Evolutionary conservation across 768 basidiomycete genomes (phyloP).

Genomic region (Xerocomellus amylosporus): DNA sequence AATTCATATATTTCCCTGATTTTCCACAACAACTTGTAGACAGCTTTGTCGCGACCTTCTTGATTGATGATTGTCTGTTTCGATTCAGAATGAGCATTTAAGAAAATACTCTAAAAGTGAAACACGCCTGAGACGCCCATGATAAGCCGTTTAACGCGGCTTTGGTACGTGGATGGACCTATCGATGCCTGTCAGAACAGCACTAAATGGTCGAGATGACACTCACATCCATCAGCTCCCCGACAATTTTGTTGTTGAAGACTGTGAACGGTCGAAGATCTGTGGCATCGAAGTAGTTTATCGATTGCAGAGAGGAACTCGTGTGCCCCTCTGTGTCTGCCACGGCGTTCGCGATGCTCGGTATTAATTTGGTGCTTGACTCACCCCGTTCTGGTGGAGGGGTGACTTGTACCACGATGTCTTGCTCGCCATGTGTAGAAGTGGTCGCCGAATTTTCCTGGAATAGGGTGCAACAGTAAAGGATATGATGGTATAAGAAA

Average conservation of each 20-base stretch:
- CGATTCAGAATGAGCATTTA: too few species aligned
- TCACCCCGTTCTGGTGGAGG: background rate
- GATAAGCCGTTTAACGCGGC: background rate
- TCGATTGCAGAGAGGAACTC: background rate
- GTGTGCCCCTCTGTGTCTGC: background rate
- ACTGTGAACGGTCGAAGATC: background rate
- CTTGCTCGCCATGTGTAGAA: background rate
- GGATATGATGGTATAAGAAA: background rate
- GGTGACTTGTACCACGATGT: background rate
- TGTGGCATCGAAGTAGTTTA: background rate
- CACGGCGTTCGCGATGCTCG: background rate
- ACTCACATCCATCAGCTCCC: background rate
- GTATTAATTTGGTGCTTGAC: background rate
- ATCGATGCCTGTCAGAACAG: background rate
- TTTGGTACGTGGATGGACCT: background rate
- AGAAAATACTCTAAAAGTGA: background rate
- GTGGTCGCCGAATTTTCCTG: background rate
- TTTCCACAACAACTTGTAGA: background rate
- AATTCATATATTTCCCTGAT: background rate
- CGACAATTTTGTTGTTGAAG: background rate
- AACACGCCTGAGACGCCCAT: background rate
- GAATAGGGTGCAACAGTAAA: background rate
- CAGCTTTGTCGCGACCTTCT: background rate
- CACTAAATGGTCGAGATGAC: background rate
- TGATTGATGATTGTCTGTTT: background rate